Conservation (phyloP, 805 yeast species). For the Lipomyces kockii region DNA sequence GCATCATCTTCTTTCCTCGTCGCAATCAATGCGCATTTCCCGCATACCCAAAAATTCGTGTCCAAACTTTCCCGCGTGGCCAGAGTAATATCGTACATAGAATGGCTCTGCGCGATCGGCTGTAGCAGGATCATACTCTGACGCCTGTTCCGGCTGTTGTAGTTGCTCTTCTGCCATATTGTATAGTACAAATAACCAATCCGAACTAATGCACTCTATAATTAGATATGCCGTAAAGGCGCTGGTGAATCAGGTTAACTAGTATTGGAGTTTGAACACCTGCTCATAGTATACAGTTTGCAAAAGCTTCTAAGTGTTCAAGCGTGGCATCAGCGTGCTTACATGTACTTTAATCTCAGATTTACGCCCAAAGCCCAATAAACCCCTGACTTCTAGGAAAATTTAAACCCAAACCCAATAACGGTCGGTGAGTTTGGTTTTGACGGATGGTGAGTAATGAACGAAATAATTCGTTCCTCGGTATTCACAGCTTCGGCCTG, state of each 20-base stretch:
- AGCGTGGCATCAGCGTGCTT: neutral
- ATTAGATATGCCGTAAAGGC: neutral
- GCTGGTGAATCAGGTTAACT: neutral
- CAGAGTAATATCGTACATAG: constrained; percentile 52
- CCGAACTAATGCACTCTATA: neutral
- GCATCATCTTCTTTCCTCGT: neutral
- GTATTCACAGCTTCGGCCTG: neutral
- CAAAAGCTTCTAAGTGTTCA: neutral
- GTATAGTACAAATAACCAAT: neutral
- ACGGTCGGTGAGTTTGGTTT: neutral
- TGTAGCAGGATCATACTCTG: constrained; percentile 19
- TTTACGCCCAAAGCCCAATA: neutral
- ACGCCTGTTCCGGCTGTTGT: constrained; percentile 5
- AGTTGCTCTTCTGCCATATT: neutral
- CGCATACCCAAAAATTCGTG: constrained; percentile 51
- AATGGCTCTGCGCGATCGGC: constrained; percentile 43
- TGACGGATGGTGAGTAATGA: neutral
- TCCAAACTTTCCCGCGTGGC: constrained; percentile 52
- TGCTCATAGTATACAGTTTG: no score
- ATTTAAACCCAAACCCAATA: neutral
- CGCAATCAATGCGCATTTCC: neutral
- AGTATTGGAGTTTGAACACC: neutral
- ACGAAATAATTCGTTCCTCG: no score
- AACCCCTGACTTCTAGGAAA: neutral
- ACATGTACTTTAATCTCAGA: neutral